Evolutionary conservation across 176 grass and related monocot genomes (phyloP), one percentile per base, ranked within the genome.

Genomic region (Lolium perenne): DNA sequence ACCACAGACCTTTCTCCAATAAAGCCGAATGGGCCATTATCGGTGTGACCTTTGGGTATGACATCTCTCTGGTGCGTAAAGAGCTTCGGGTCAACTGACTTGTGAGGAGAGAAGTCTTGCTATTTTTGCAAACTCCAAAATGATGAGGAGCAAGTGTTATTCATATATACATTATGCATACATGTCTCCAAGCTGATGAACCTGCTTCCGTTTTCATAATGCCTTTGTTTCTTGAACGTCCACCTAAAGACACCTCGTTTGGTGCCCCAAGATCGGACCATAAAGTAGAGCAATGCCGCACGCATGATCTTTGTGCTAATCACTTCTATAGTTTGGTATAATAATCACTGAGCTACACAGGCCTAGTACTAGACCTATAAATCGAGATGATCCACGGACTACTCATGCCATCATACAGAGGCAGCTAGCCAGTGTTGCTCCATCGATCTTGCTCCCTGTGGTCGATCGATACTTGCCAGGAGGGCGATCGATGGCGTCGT

Each of bases 241-340:
- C 48, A 82, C 64, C 60, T 48, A 80, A 38, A 82, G 63, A 65
- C 15, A 5, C 23, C 60, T n/a, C 8, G 43, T 41, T 18, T 35
- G 61, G 43, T 49, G 21, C 45, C 49, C 65, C 80, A 82, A 70
- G 49, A 82, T 57, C 35, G 29, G 8, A 71, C 6, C 80, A 57
- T 57, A 82, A 45, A 69, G 4, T 82, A 82, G 35, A 71, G 14
- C 38, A 71, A 57, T 25, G 50, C n/a, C 12, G 6, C 8, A 4
- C 10, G 63, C 79, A 82, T 38, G 66, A 82, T 82, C 80, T 82
- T 82, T 82, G 49, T 2, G 54, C 66, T 41, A 71, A 25, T 58
- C 61, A 81, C 22, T 81, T 35, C 1, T 35, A 7, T 12, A 51
- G 48, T 32, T 35, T 50, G 4, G 2, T 65, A 29, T 18, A 21